phyloP scores from a whole-genome alignment of 2,329 filamentous ascomycete species.

The Botrytis fragariae region DNA sequence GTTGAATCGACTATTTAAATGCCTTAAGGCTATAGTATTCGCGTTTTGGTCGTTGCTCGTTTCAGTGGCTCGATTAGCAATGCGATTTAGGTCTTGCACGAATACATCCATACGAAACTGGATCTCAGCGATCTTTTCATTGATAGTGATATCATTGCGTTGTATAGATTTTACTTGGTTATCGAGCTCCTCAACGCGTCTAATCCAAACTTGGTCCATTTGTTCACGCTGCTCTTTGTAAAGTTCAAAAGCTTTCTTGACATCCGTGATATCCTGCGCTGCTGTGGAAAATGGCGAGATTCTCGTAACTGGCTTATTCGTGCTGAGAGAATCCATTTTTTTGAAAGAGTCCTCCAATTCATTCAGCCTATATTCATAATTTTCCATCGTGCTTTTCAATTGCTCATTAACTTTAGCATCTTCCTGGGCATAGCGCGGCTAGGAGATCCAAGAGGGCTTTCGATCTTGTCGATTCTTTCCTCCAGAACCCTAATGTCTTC shows the following conservation, averaged over 20 bases:
- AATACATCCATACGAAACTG: background rate
- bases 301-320: background rate
- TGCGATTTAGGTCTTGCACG: background rate
- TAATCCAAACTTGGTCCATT: background rate
- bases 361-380: background rate
- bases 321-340: background rate
- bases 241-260: constrained; percentile 2
- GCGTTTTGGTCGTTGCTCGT: background rate
- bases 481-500: background rate
- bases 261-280: background rate
- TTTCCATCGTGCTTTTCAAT: background rate
- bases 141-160: too few relatives aligned
- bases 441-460: background rate
- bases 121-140: background rate
- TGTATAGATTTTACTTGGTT: background rate
- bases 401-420: background rate
- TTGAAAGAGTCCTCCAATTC: constrained; percentile 3
- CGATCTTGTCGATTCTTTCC: background rate
- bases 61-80: background rate
- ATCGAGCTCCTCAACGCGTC: background rate
- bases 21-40: constrained; percentile 7
- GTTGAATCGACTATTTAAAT: constrained; percentile 4
- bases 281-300: constrained; percentile 6
- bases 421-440: background rate
- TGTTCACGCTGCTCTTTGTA: background rate